Evolutionary conservation across 2,329 filamentous ascomycete species (phyloP), one percentile per base, ranked within the genome.

Genomic region (Pestalotiopsis fici): DNA sequence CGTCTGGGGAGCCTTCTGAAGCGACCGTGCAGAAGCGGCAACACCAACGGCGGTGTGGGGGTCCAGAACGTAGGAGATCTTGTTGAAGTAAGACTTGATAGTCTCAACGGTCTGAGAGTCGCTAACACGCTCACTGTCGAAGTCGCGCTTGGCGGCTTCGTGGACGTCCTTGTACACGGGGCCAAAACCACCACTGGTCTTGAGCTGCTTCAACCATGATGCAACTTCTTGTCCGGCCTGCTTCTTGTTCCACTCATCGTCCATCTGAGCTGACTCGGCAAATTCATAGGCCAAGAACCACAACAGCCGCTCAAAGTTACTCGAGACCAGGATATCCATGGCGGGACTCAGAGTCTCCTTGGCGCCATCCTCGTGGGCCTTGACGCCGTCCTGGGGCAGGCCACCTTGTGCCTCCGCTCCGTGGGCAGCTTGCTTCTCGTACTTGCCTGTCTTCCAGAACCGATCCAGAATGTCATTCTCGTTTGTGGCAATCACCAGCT

Each of bases 391-490:
- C 6, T 88, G 83, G 9, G 87, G 79, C 55, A 95, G 88, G 28
- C 92, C 92, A 47, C 88, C 88, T 71, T 88, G 83, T 1, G 88
- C 87, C 63, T 86, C 85, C 6, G 81, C 75, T 2, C 87, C 88
- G 65, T 86, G 82, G 7, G 89, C 85, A 12, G 90, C 84, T 74
- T 94, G 87, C 87, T 98, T 98, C 83, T 96, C 93, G 82, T 98
- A 98, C 72, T 87, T 87, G 50, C 95, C 93, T 0, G 91, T 93
- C 82, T 92, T 91, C 93, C 93, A 98, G 87, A 99, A 99, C 39
- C 96, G 90, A 80, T 98, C 89, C 12, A 99, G 88, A 69, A 98
- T 98, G 76, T 98, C 96, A 82, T 99, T 99, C 82, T 97, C 95
- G 79, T 98, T 98, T 64, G 95, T 98, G 0, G 95, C 94, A 66